Evolutionary conservation across 805 yeast genomes (phyloP).

Genomic region (Kregervanrija fluxuum): DNA sequence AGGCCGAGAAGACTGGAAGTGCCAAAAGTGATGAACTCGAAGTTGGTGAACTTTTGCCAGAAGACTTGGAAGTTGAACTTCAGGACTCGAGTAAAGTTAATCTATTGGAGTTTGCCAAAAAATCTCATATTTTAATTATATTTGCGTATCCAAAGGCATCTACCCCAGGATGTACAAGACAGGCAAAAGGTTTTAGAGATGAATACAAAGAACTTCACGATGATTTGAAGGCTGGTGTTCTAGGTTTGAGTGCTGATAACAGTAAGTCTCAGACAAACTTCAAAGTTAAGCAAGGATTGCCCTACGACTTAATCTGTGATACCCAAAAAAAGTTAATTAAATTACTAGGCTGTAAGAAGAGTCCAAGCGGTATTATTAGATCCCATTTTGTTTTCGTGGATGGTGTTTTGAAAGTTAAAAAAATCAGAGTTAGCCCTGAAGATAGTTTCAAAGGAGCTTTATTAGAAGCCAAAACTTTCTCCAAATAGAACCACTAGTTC

Average conservation of each 20-base stretch:
- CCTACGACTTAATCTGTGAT: slow-evolving; percentile 71
- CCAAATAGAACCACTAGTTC: not conserved
- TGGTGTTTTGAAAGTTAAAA: slow-evolving; percentile 55
- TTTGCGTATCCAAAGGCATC: slow-evolving; percentile 88
- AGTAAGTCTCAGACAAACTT: slow-evolving; percentile 73
- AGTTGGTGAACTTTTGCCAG: slow-evolving; percentile 12
- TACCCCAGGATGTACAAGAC: slow-evolving; percentile 96
- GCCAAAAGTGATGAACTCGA: slow-evolving; percentile 4
- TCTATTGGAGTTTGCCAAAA: slow-evolving; percentile 19
- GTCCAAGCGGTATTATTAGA: slow-evolving; percentile 67
- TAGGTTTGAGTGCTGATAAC: slow-evolving; percentile 81
- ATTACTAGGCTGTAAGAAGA: slow-evolving; percentile 75
- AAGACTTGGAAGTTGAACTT: slow-evolving; percentile 25
- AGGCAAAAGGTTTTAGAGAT: slow-evolving; percentile 82
- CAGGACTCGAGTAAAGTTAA: slow-evolving; percentile 41
- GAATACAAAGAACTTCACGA: slow-evolving; percentile 41
- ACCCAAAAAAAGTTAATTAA: slow-evolving; percentile 64
- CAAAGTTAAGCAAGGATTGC: slow-evolving; percentile 62
- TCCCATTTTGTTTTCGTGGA: slow-evolving; percentile 89
- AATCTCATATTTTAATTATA: slow-evolving; percentile 39
- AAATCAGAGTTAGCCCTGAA: slow-evolving; percentile 52
- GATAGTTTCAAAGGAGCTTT: slow-evolving; percentile 54
- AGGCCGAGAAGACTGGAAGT: not conserved
- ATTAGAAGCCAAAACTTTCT: slow-evolving; percentile 43
- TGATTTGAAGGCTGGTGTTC: slow-evolving; percentile 48